Evolutionary conservation across 2,329 filamentous ascomycete genomes (phyloP).

Genomic region (Nothomitra cinnamomea): DNA sequence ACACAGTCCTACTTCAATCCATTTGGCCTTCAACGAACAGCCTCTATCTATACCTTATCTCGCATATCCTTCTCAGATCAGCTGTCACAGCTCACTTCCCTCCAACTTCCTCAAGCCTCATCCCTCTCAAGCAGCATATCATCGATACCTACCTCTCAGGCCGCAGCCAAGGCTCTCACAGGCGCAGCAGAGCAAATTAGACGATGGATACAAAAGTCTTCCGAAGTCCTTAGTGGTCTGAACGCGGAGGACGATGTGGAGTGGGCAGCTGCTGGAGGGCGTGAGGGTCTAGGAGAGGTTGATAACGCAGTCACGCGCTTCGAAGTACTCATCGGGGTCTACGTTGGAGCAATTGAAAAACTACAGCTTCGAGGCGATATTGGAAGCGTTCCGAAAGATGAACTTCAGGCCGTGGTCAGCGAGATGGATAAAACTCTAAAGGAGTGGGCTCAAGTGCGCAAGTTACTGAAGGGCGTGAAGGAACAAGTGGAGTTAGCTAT

Average conservation of each 20-base stretch:
- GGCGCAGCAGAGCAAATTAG: constrained; percentile 74
- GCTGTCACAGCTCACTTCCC: neutral
- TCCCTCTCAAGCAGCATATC: neutral
- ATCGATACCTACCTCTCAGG: neutral
- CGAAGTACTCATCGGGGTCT: constrained; percentile 78
- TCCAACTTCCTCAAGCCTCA: neutral
- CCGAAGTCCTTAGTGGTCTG: constrained; percentile 71
- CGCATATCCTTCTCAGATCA: constrained; percentile 2
- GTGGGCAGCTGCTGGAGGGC: constrained; percentile 78
- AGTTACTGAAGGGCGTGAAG: constrained; percentile 62
- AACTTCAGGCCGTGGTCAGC: constrained; percentile 56
- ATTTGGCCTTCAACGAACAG: constrained; percentile 1
- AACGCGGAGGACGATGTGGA: constrained; percentile 96
- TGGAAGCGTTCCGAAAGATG: constrained; percentile 46
- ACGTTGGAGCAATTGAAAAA: constrained; percentile 84
- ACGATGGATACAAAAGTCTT: constrained; percentile 84
- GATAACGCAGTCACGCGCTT: constrained; percentile 63
- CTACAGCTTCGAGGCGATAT: constrained; percentile 70
- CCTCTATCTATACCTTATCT: constrained; percentile 1
- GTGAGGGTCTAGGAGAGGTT: constrained; percentile 35
- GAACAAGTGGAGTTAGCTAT: constrained; percentile 89
- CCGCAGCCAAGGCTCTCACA: neutral
- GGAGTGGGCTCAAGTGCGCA: constrained; percentile 72
- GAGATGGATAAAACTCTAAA: constrained; percentile 80
- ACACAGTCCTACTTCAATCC: constrained; percentile 1